Conservation (phyloP, 1,139 yeast species). For the Candida sanyaensis region DNA sequence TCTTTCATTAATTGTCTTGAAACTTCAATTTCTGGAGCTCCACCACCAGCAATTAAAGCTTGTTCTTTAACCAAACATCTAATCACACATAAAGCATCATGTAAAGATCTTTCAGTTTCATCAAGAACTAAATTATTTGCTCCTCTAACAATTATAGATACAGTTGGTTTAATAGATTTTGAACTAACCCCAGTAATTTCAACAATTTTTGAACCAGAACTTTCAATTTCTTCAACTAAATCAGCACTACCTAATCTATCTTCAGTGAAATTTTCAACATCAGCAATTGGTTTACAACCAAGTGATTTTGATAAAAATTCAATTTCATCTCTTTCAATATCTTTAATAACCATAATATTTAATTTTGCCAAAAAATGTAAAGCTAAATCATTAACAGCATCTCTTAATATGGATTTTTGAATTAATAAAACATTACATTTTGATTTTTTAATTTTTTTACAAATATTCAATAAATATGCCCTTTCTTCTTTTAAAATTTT, state of each 20-base stretch:
- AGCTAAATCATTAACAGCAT: constrained; percentile 96
- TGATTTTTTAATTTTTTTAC: constrained; percentile 94
- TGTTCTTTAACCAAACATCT: constrained; percentile 93
- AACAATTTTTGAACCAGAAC: constrained; percentile 90
- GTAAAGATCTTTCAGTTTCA: constrained; percentile 95
- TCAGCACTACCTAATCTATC: constrained; percentile 93
- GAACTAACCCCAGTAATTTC: constrained; percentile 78
- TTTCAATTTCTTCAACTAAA: constrained; percentile 86
- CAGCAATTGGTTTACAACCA: constrained; percentile 97
- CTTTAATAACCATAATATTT: constrained; percentile 91
- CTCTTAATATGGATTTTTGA: constrained; percentile 93
- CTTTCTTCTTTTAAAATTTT: constrained; percentile 97
- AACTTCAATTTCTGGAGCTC: constrained; percentile 97
- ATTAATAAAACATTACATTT: constrained; percentile 93
- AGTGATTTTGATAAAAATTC: constrained; percentile 90
- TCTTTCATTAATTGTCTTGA: constrained; percentile 80
- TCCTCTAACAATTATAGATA: constrained; percentile 91
- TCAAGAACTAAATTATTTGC: constrained; percentile 88
- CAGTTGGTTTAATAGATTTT: constrained; percentile 70
- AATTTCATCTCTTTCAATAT: constrained; percentile 94
- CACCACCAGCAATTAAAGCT: constrained; percentile 98
- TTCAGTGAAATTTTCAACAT: constrained; percentile 87
- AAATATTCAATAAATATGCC: constrained; percentile 88
- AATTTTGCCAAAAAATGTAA: constrained; percentile 90
- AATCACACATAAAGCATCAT: constrained; percentile 95